These are phyloP conservation scores for Sordariomycetes sp. DNA, from an alignment of 2,329 filamentous ascomycete species.

Conservation along the genomic window DNA sequence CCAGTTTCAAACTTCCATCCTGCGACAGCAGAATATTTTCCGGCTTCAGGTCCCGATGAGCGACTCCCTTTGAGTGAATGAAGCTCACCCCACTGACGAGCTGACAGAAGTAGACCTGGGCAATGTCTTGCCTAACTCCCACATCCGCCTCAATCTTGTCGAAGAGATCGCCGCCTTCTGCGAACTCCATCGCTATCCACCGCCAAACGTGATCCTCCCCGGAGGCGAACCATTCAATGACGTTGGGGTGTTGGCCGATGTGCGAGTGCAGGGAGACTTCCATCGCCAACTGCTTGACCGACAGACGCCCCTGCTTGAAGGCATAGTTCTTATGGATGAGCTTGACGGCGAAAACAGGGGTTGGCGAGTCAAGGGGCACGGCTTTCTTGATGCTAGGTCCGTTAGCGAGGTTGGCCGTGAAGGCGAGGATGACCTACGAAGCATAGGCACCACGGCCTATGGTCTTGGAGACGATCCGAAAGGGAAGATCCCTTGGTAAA, in stretches of 20 bases:
- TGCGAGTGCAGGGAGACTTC: slow-evolving; percentile 86
- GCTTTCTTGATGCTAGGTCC: slow-evolving; percentile 79
- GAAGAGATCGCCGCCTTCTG: slow-evolving; percentile 91
- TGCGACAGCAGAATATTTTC: slow-evolving; percentile 89
- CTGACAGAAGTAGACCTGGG: slow-evolving; percentile 93
- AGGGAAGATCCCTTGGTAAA: slow-evolving; percentile 76
- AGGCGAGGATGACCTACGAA: slow-evolving; percentile 50
- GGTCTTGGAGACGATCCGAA: slow-evolving; percentile 90
- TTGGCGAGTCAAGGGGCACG: slow-evolving; percentile 56
- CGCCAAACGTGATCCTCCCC: slow-evolving; percentile 82
- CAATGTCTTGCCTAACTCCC: slow-evolving; percentile 87
- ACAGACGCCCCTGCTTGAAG: slow-evolving; percentile 77
- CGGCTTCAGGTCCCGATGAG: slow-evolving; percentile 84
- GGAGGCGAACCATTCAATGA: slow-evolving; percentile 85
- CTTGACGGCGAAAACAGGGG: slow-evolving; percentile 90
- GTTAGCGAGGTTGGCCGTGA: not conserved
- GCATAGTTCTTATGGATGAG: slow-evolving; percentile 98
- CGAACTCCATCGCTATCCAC: slow-evolving; percentile 98
- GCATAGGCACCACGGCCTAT: slow-evolving; percentile 96
- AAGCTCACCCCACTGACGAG: slow-evolving; percentile 84
- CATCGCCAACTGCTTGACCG: slow-evolving; percentile 80
- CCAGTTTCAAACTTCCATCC: slow-evolving; percentile 82
- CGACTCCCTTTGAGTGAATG: slow-evolving; percentile 93
- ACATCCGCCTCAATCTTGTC: slow-evolving; percentile 99
- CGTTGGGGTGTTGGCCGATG: slow-evolving; percentile 81